Evolutionary conservation across 129 eudicot species (phyloP).

Genomic region (Saussurea involucrata): DNA sequence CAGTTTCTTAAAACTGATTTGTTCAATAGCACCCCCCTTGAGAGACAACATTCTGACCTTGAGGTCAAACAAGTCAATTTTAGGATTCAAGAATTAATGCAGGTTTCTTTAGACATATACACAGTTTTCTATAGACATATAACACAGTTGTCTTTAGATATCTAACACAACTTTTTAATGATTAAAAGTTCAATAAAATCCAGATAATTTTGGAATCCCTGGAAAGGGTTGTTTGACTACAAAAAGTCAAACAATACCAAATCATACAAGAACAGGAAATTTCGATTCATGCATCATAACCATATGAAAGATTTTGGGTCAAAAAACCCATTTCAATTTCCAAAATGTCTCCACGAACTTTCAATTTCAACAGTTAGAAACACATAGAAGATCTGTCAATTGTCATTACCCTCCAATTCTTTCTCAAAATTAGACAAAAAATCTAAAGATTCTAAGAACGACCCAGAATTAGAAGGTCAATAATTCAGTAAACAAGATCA

Average conservation of each 20-base stretch:
- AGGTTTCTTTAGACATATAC: background rate
- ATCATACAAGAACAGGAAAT: slow-evolving; percentile 7
- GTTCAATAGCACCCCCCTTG: background rate
- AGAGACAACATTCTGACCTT: too few relatives aligned
- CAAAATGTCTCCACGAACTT: background rate
- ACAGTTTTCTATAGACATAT: background rate
- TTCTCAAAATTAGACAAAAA: background rate
- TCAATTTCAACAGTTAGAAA: slow-evolving; percentile 1
- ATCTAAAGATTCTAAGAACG: background rate
- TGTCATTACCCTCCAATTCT: background rate
- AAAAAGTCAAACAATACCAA: background rate
- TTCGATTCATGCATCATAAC: background rate
- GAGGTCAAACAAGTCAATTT: slow-evolving; percentile 6
- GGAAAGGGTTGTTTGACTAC: background rate
- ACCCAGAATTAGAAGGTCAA: slow-evolving; percentile 2
- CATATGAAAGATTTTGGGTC: background rate
- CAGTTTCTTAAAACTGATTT: background rate
- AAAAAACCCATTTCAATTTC: slow-evolving; percentile 1
- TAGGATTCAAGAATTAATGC: background rate
- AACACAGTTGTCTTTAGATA: background rate
- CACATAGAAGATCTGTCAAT: slow-evolving; percentile 17
- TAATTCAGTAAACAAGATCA: slow-evolving; percentile 8
- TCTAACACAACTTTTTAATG: background rate
- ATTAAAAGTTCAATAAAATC: background rate
- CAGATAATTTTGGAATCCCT: background rate